phyloP scores from a whole-genome alignment of 2,329 filamentous ascomycete genomes.

The Colletotrichum sp. region DNA sequence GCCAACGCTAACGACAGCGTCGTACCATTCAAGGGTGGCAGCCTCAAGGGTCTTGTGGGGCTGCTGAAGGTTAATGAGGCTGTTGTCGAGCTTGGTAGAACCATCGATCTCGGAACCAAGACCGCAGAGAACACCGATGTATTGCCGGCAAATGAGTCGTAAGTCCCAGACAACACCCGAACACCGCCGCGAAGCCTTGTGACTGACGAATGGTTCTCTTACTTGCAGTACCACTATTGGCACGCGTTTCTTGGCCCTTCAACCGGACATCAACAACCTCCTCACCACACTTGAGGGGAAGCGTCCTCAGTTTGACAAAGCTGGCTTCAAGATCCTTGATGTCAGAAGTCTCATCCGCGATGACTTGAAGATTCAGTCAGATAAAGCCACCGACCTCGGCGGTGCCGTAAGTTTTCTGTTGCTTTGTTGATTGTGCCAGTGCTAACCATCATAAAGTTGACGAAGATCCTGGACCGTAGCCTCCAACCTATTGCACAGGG shows the following conservation, averaged over 20 bases:
- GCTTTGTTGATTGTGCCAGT: no score
- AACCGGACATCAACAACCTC: slow-evolving; percentile 5
- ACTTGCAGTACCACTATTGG: background rate
- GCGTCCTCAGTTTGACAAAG: slow-evolving; percentile 15
- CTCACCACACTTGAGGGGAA: background rate
- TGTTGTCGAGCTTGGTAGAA: background rate
- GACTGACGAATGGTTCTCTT: background rate
- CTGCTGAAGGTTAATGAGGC: slow-evolving; percentile 14
- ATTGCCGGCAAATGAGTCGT: slow-evolving; percentile 4
- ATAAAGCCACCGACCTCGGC: slow-evolving; percentile 2
- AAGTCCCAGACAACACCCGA: background rate
- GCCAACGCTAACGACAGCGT: background rate
- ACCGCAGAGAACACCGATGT: background rate
- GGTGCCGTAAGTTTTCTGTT: background rate
- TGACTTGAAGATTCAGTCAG: background rate
- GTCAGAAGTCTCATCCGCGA: slow-evolving; percentile 14
- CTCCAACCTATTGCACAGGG: background rate
- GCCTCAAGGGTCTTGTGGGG: background rate
- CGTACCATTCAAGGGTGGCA: slow-evolving; percentile 9
- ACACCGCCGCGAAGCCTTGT: background rate
- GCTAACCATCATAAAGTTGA: background rate
- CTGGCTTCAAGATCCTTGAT: slow-evolving; percentile 11
- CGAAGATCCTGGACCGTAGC: background rate
- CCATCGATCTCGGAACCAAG: background rate
- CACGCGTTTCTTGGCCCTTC: background rate